A percentile compares a stretch with the other conserved stretches of the same genome.
These are phyloP conservation scores for Sarocladium brachiariae DNA, from an alignment of 2,329 filamentous ascomycete species.

Conservation along the genomic window DNA sequence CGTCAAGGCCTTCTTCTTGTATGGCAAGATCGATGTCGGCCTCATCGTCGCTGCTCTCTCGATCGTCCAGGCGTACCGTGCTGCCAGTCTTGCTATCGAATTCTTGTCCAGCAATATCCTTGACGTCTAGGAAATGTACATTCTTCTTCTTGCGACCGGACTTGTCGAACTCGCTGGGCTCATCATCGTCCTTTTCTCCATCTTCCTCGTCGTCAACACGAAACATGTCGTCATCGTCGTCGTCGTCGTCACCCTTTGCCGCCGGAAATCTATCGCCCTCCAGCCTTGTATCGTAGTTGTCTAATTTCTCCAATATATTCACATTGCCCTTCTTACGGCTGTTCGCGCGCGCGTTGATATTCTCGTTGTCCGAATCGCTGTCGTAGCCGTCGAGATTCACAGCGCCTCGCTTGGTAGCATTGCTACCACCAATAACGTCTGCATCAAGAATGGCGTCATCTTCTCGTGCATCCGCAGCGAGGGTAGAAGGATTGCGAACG, in stretches of 20 bases:
- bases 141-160: conserved; percentile 54
- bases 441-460: conserved; percentile 72
- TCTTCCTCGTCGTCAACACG: conserved; percentile 54
- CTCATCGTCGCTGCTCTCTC: conserved; percentile 53
- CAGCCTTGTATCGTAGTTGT: conserved; percentile 44
- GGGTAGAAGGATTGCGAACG: conserved; percentile 84
- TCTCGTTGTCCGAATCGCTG: conserved; percentile 87
- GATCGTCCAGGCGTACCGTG: conserved; percentile 55
- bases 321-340: conserved; percentile 46
- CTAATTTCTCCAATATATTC: conserved; percentile 44
- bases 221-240: conserved; percentile 78
- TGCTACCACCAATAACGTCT: conserved; percentile 80
- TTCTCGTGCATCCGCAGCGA: conserved; percentile 74
- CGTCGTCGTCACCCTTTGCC: conserved; percentile 30
- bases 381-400: conserved; percentile 97
- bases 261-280: conserved; percentile 24
- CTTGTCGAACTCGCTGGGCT: conserved; percentile 24
- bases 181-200: conserved; percentile 29
- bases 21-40: conserved; percentile 65
- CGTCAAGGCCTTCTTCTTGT: conserved; percentile 70
- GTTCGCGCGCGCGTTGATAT: conserved; percentile 69
- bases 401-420: conserved; percentile 79
- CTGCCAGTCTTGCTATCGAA: conserved; percentile 66
- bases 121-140: conserved; percentile 52
- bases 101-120: conserved; percentile 74